These are phyloP conservation scores for Hypholoma sublateritium DNA, from an alignment of 768 basidiomycete genomes.

Conservation along the genomic window DNA sequence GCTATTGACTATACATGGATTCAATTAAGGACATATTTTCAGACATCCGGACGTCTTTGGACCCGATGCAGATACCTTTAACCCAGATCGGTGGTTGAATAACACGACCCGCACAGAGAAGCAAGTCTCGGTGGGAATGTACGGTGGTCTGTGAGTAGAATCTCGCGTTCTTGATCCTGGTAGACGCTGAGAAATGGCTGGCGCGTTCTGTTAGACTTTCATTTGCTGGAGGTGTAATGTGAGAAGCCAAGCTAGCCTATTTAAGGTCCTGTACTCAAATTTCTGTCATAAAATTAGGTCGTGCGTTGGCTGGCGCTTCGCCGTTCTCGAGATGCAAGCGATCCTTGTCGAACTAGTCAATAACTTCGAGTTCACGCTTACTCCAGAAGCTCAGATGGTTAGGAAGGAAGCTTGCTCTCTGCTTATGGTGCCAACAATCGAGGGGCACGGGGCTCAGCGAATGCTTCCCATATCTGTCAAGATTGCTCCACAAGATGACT, in stretches of 20 bases:
- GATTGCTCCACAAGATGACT: conserved; percentile 25
- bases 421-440: conserved; percentile 42
- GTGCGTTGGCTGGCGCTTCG: conserved; percentile 45
- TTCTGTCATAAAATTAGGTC: conserved; percentile 18
- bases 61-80: conserved; percentile 43
- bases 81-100: conserved; percentile 50
- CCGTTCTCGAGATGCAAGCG: conserved; percentile 54
- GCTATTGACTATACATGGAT: neutral
- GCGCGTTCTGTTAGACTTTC: conserved; percentile 21
- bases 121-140: conserved; percentile 43
- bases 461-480: conserved; percentile 37
- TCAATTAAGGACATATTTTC: conserved; percentile 2
- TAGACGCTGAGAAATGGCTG: neutral
- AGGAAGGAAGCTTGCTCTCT: conserved; percentile 36
- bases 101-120: conserved; percentile 33
- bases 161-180: conserved; percentile 9
- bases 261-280: neutral
- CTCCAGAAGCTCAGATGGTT: conserved; percentile 32
- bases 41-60: conserved; percentile 47
- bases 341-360: conserved; percentile 59
- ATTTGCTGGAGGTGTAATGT: conserved; percentile 33
- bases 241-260: conserved; percentile 1
- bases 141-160: conserved; percentile 41
- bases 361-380: conserved; percentile 51
- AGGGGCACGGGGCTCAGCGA: conserved; percentile 41